Percentiles rank a stretch among this genome's conserved stretches.
These are phyloP conservation scores for Boechera divaricarpa DNA, from an alignment of 345 rosid species.

Conservation along the genomic window DNA sequence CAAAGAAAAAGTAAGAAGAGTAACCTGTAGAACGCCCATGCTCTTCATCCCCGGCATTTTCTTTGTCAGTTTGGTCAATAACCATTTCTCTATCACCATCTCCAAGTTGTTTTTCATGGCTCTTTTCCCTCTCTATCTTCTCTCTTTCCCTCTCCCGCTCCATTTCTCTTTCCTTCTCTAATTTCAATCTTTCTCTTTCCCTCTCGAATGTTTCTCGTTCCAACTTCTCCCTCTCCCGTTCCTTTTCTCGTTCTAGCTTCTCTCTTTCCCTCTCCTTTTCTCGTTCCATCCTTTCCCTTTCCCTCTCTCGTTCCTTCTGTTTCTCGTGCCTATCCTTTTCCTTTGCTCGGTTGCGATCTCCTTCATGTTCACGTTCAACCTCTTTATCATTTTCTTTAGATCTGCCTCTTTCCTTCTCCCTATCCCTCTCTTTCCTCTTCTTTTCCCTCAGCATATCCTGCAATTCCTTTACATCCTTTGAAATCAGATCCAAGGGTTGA, in stretches of 20 bases:
- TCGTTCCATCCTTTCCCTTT: slow-evolving; percentile 57
- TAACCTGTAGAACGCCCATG: slow-evolving; percentile 65
- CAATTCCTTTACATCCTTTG: slow-evolving; percentile 83
- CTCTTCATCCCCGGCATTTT: slow-evolving; percentile 54
- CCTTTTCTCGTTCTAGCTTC: slow-evolving; percentile 57
- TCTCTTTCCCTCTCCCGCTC: slow-evolving; percentile 54
- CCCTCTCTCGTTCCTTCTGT: slow-evolving; percentile 61
- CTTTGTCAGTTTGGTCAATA: slow-evolving; percentile 62
- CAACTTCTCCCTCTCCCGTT: slow-evolving; percentile 36
- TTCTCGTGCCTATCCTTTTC: slow-evolving; percentile 79
- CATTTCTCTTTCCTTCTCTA: slow-evolving; percentile 37
- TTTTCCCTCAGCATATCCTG: slow-evolving; percentile 80
- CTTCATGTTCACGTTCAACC: slow-evolving; percentile 61
- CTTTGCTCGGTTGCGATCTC: slow-evolving; percentile 59
- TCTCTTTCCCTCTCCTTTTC: slow-evolving; percentile 76
- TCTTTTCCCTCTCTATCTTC: slow-evolving; percentile 64
- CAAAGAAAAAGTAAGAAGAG: slow-evolving; percentile 17
- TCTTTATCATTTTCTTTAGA: slow-evolving; percentile 57
- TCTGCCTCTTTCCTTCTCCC: slow-evolving; percentile 63
- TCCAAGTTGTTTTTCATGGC: slow-evolving; percentile 66
- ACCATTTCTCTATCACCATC: slow-evolving; percentile 60
- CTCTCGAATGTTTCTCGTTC: slow-evolving; percentile 60
- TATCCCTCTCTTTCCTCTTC: slow-evolving; percentile 74
- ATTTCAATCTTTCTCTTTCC: slow-evolving; percentile 64
- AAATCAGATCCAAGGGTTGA: slow-evolving; percentile 95